Conservation (phyloP, 2,329 filamentous ascomycete species). For the Teratosphaeria gauchensis region DNA sequence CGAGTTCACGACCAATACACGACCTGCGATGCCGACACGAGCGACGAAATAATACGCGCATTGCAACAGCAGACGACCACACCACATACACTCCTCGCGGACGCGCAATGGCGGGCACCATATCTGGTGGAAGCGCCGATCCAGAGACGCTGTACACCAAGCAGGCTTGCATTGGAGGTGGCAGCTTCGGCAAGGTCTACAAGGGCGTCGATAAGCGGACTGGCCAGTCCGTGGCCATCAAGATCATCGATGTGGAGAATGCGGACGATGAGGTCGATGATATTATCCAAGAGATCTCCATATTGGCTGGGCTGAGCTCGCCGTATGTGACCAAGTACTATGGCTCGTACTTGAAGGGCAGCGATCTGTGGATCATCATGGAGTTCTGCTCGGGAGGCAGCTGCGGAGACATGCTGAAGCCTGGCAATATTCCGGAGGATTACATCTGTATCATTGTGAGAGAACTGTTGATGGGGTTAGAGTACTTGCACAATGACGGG, state of each 20-base stretch:
- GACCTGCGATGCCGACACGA: neutral
- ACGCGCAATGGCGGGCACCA: constrained; percentile 14
- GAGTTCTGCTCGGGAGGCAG: constrained; percentile 96
- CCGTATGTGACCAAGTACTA: constrained; percentile 97
- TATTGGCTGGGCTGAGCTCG: constrained; percentile 89
- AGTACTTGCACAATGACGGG: constrained; percentile 89
- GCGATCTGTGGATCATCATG: constrained; percentile 99
- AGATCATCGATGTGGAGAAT: constrained; percentile 97
- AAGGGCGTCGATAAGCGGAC: constrained; percentile 95
- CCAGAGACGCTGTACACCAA: constrained; percentile 90
- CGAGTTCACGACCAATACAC: neutral
- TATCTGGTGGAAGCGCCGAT: constrained; percentile 52
- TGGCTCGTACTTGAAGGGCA: constrained; percentile 91
- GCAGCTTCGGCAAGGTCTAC: constrained; percentile 97
- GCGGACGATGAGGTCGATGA: constrained; percentile 99
- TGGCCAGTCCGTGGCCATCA: constrained; percentile 91
- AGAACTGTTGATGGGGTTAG: constrained; percentile 79
- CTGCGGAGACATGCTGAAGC: constrained; percentile 92
- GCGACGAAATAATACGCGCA: neutral
- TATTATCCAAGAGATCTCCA: constrained; percentile 97
- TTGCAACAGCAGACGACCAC: neutral
- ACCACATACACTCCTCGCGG: neutral
- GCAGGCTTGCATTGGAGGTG: constrained; percentile 64
- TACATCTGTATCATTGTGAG: constrained; percentile 94
- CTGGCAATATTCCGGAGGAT: constrained; percentile 80